Percentiles rank a stretch among this genome's conserved stretches.
phyloP scores from a whole-genome alignment of 331 rosid species.

The Saraca asoca region DNA sequence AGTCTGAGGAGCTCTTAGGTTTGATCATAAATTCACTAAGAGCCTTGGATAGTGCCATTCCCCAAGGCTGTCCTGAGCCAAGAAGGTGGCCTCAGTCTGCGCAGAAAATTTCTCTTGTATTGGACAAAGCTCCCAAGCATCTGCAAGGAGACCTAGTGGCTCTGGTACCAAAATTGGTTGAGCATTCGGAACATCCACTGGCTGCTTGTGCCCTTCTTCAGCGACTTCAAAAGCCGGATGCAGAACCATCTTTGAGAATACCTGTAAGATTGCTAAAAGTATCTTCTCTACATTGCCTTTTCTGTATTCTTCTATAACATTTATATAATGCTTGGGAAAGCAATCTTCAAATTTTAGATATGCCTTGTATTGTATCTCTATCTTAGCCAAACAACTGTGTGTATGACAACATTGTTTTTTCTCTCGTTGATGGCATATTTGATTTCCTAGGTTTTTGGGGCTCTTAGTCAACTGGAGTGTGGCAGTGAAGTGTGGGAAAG shows the following conservation, averaged over 20 bases:
- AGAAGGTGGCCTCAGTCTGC: constrained; percentile 96
- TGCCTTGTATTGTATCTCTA: constrained; percentile 6
- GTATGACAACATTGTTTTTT: constrained; percentile 27
- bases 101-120: constrained; percentile 83
- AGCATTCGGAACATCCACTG: constrained; percentile 90
- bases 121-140: constrained; percentile 97
- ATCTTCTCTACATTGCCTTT: constrained; percentile 35
- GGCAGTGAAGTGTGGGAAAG: constrained; percentile 96
- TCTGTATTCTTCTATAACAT: constrained; percentile 11
- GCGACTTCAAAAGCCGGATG: constrained; percentile 86
- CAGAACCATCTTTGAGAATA: constrained; percentile 77
- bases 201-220: constrained; percentile 94
- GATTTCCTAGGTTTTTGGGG: constrained; percentile 73
- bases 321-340: constrained; percentile 4
- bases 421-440: constrained; percentile 35
- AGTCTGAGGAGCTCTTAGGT: constrained; percentile 97
- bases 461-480: constrained; percentile 92
- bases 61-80: constrained; percentile 96
- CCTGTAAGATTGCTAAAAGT: constrained; percentile 66
- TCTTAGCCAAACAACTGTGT: constrained; percentile 5
- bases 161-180: constrained; percentile 92
- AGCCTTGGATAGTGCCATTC: constrained; percentile 93
- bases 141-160: constrained; percentile 88
- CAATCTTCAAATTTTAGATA: constrained; percentile 11
- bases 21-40: constrained; percentile 93